Evolutionary conservation across 768 basidiomycete species (phyloP).

Genomic region (Leccinum aurantiacum): DNA sequence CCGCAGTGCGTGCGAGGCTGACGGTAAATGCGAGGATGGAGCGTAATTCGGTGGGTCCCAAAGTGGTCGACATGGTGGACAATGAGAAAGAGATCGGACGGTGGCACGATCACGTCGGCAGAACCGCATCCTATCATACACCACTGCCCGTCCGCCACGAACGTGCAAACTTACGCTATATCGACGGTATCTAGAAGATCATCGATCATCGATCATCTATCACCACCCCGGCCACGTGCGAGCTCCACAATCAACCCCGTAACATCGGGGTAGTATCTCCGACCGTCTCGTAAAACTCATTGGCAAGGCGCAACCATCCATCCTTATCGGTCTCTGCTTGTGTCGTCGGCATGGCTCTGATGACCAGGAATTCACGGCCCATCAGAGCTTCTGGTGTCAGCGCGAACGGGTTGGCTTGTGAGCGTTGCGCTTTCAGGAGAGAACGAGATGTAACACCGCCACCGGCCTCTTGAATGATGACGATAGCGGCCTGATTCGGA

Average conservation of each 20-base stretch:
- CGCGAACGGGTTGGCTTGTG: conserved; percentile 43
- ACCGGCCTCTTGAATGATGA: conserved; percentile 89
- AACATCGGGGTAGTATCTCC: conserved; percentile 59
- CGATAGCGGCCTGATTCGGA: conserved; percentile 70
- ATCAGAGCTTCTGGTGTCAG: conserved; percentile 69
- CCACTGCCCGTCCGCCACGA: background rate
- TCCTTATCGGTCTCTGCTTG: conserved; percentile 59
- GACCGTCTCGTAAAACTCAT: conserved; percentile 80
- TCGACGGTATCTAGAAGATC: conserved; percentile 7
- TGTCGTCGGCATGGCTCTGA: conserved; percentile 64
- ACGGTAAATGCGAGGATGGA: conserved; percentile 67
- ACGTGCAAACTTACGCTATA: conserved; percentile 8
- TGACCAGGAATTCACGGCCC: conserved; percentile 76
- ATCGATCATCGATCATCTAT: background rate
- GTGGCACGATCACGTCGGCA: background rate
- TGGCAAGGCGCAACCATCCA: conserved; percentile 74
- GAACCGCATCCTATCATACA: background rate
- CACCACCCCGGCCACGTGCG: background rate
- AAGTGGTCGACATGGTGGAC: conserved; percentile 30
- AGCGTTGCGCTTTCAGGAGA: conserved; percentile 38
- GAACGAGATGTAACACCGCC: conserved; percentile 67
- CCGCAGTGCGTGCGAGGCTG: conserved; percentile 71
- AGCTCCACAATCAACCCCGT: conserved; percentile 2
- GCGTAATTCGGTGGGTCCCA: conserved; percentile 48
- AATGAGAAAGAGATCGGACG: background rate